A percentile compares a stretch with the other conserved stretches of the same genome.
Evolutionary conservation across 305 asterid species (phyloP).

Genomic region (Plantago coronopus): DNA sequence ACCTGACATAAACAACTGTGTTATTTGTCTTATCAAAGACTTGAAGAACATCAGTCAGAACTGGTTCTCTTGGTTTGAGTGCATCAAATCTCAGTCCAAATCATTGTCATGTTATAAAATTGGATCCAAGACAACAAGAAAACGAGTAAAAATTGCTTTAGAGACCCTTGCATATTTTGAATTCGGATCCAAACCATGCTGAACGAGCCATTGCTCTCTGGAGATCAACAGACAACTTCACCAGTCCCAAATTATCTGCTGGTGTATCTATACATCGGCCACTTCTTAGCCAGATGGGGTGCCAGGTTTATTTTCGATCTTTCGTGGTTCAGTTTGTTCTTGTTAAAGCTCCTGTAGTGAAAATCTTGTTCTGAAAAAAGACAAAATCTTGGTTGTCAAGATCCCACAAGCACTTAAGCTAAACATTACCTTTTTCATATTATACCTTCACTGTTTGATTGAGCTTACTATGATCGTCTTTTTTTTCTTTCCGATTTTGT

Average conservation of each 20-base stretch:
- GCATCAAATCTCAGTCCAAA: background rate
- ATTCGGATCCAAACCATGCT: conserved; percentile 18
- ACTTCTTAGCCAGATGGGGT: conserved; percentile 84
- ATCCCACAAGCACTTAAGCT: background rate
- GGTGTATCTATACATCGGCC: conserved; percentile 56
- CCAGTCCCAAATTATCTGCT: conserved; percentile 44
- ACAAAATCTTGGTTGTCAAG: background rate
- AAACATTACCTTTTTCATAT: no score
- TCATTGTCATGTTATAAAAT: no score
- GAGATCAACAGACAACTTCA: conserved; percentile 28
- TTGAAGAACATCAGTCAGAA: background rate
- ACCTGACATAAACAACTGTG: no score
- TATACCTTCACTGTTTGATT: no score
- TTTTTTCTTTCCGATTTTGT: background rate
- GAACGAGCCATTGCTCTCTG: conserved; percentile 28
- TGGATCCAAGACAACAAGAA: no score
- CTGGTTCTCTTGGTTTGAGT: background rate
- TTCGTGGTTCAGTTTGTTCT: background rate
- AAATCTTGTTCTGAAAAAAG: background rate
- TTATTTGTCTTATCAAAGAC: background rate
- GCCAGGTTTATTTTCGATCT: conserved; percentile 53
- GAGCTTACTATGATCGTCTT: no score
- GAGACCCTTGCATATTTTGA: no score
- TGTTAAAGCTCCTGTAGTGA: background rate
- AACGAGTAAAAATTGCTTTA: no score